These are phyloP conservation scores for Aspergillus brasiliensis DNA, from an alignment of 2,329 filamentous ascomycete species.

Conservation along the genomic window DNA sequence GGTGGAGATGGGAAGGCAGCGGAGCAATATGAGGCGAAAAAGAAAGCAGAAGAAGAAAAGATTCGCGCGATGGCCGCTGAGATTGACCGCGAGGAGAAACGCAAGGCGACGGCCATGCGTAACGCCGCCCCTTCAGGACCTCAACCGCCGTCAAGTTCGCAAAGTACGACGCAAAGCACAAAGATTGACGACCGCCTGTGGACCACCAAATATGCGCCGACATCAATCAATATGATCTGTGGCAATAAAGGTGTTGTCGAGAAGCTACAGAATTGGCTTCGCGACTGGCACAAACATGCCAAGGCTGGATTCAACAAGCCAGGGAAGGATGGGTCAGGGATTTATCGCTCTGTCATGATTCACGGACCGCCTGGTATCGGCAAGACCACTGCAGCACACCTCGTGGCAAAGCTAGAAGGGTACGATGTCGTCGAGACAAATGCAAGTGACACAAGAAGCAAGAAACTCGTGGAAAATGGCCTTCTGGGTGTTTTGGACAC, in stretches of 20 bases:
- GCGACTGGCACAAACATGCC: slow-evolving; percentile 75
- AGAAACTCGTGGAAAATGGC: slow-evolving; percentile 87
- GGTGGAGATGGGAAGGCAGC: slow-evolving; percentile 88
- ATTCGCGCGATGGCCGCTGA: slow-evolving; percentile 77
- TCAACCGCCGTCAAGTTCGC: slow-evolving; percentile 47
- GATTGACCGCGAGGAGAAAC: slow-evolving; percentile 79
- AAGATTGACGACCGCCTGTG: slow-evolving; percentile 69
- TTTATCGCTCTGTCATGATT: slow-evolving; percentile 86
- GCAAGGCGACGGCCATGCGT: slow-evolving; percentile 27
- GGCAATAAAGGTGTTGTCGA: slow-evolving; percentile 92
- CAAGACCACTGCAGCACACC: slow-evolving; percentile 94
- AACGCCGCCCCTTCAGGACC: slow-evolving; percentile 49
- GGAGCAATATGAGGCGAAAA: slow-evolving; percentile 81
- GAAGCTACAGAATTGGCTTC: slow-evolving; percentile 84
- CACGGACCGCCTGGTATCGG: slow-evolving; percentile 95
- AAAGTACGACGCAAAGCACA: slow-evolving; percentile 43
- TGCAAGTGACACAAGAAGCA: slow-evolving; percentile 92
- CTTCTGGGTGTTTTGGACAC: slow-evolving; percentile 92
- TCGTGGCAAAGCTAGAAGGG: slow-evolving; percentile 88
- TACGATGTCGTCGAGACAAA: slow-evolving; percentile 95
- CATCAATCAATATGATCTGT: slow-evolving; percentile 81
- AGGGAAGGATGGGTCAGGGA: slow-evolving; percentile 81
- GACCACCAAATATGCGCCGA: slow-evolving; percentile 94
- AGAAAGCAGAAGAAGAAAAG: slow-evolving; percentile 80
- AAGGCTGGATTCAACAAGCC: slow-evolving; percentile 79